Base-by-base conservation (phyloP, 1,284 basidiomycete species). In the Exsudoporus floridanus region DNA sequence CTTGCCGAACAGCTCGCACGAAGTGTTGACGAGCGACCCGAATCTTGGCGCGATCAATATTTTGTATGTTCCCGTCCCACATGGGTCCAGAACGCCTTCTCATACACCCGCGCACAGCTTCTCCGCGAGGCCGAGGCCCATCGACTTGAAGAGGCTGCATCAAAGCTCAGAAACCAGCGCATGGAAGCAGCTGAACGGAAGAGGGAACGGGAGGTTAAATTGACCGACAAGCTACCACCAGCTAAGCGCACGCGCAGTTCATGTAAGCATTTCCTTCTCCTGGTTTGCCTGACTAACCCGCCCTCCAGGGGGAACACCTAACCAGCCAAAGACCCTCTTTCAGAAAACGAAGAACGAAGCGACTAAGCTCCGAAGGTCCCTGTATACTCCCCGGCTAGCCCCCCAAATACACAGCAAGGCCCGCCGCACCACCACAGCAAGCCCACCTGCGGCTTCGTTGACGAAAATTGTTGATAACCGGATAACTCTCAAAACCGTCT, bases 321-420 rank as follows among this genome's bases (percentile, higher is more conserved):
- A 69, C 39, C 80, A 77, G 57, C 83, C 84, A 18, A 89, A 84
- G 72, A 78, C 83, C 10, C 73, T 91, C 12, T 83, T 91, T 59
- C 85, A 90, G 72, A 90, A 88, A 72, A 85, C 88, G 8, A 78
- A 79, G 54, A 74, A 75, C 31, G 84, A 89, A 61, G 84, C 86
- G 13, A 82, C 79, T 36, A 86, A 81, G 62, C 69, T 86, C 40
- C 83, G 84, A 65, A 82, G 80, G 64, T 79, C 78, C 30, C 70
- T 86, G 59, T 87, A 81, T 62, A 73, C 73, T 44, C 67, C 77
- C 47, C 78, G 76, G 27, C 71, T 78, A 54, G 61, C 80, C 36
- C 80, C 82, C 27, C 73, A 79, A 23, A 76, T 80, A 77, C 72
- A 61, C 35, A 64, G 73, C 49, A 81, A 77, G 67, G 67, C 66